Base-by-base conservation (phyloP, 208 protist genomes). In the Herpetomonas muscarum region DNA sequence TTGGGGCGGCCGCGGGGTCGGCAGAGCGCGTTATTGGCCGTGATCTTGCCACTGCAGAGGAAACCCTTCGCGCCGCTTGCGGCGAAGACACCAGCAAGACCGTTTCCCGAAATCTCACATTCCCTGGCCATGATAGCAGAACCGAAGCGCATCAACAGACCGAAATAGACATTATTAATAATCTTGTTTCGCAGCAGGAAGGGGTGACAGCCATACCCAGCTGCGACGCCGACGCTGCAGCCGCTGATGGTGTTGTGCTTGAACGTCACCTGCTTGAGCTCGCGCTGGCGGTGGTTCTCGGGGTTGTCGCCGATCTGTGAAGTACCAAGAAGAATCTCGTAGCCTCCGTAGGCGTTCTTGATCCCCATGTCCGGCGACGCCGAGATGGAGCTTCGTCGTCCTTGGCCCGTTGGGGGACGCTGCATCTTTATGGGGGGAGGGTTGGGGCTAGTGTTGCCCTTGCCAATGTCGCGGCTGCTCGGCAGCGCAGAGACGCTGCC, bases 91-190 rank as follows among this genome's bases (percentile, higher is more conserved):
- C 88, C 88, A 26, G 79, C 85, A 0, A 92, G 42, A 3, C 88
- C 85, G 63, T 91, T 94, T 6, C 77, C 66, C n/a, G 50, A 51
- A 15, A 92, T 67, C 29, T 81, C 75, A 41, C 82, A 87, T 2
- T 59, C 67, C 42, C 61, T 74, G 19, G 77, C 71, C 41, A 85
- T 78, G 10, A 81, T 78, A 17, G 77, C 76, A 0, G 85, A 83
- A 48, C 78, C 72, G 21, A 58, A 75, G 24, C 88, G 88, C 10
- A 94, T 61, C 25, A 92, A 61, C n/a, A 94, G 64, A 2, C 88
- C 88, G 55, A 94, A 81, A 55, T 92, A 94, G n/a, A 66, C 61
- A 62, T 92, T 94, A 10, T 82, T 58, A 49, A 64, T 15, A 37
- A 94, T 86, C 6, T 60, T 61, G 64, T 87, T 92, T 25, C 62